Conservation (phyloP, 1,284 basidiomycete genomes). For the Moniliella sp. region DNA sequence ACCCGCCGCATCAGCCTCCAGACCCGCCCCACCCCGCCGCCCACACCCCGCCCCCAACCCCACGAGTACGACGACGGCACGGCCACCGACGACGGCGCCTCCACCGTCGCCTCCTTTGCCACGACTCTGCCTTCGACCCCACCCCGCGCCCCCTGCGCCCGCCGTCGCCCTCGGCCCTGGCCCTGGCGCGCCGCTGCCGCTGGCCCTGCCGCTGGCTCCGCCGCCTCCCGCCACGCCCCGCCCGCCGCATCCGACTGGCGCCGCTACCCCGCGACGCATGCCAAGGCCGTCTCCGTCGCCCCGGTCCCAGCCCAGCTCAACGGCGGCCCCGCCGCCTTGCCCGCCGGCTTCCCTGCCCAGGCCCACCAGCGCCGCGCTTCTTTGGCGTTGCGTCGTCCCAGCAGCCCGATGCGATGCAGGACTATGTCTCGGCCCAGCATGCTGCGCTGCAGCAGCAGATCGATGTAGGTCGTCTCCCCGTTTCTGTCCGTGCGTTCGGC, state of each 20-base stretch:
- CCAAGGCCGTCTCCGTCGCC: neutral
- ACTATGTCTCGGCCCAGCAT: conserved; percentile 23
- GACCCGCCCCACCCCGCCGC: conserved; percentile 18
- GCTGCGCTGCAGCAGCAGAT: conserved; percentile 37
- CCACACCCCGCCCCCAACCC: conserved; percentile 9
- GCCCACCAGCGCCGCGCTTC: conserved; percentile 36
- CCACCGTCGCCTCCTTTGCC: conserved; percentile 10
- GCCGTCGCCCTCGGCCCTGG: neutral
- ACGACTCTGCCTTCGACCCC: conserved; percentile 15
- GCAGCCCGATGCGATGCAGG: conserved; percentile 1
- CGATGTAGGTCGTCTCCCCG: conserved; percentile 9
- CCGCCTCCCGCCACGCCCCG: conserved; percentile 4
- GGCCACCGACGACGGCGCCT: conserved; percentile 13
- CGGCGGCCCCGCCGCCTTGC: conserved; percentile 14
- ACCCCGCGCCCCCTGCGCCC: conserved; percentile 5
- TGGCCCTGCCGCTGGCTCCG: conserved; percentile 7
- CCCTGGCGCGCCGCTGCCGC: neutral
- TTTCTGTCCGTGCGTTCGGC: neutral
- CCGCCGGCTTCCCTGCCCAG: conserved; percentile 13
- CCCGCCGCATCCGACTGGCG: neutral
- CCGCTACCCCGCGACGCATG: too few relatives aligned
- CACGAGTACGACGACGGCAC: conserved; percentile 8
- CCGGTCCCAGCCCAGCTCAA: neutral
- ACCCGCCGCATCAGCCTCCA: conserved; percentile 6
- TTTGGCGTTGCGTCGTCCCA: conserved; percentile 1